Percentiles rank a stretch among this genome's conserved stretches.
These are phyloP conservation scores for Pythium apleroticum DNA, from an alignment of 352 stramenopile species.

Conservation along the genomic window DNA sequence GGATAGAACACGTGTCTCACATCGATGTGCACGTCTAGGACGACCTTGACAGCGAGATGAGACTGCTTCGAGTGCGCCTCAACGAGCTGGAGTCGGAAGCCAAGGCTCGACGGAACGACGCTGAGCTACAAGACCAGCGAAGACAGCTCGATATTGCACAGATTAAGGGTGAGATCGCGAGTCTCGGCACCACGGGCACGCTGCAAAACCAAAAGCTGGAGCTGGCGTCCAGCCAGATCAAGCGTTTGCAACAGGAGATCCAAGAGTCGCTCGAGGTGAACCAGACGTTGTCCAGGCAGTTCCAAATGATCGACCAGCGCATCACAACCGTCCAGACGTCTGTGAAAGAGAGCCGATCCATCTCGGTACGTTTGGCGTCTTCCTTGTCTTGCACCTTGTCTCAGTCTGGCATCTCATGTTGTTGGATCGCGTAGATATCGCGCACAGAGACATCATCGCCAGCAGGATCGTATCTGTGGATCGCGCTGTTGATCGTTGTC, in stretches of 20 bases:
- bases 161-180: constrained; percentile 72
- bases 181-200: constrained; percentile 58
- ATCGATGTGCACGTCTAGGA: constrained; percentile 28
- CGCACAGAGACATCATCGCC: neutral
- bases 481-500: constrained; percentile 21
- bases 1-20: neutral
- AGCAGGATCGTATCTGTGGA: constrained; percentile 17
- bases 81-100: constrained; percentile 72
- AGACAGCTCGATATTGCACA: constrained; percentile 73
- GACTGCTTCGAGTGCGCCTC: constrained; percentile 68
- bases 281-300: constrained; percentile 54
- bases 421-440: neutral
- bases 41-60: constrained; percentile 70
- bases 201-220: constrained; percentile 75
- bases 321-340: constrained; percentile 54
- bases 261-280: constrained; percentile 42
- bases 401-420: neutral
- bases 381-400: too few species aligned
- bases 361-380: neutral
- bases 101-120: constrained; percentile 68
- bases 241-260: constrained; percentile 63
- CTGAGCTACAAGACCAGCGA: constrained; percentile 75
- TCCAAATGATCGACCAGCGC: constrained; percentile 58
- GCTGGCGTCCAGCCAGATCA: constrained; percentile 51
- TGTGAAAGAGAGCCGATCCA: constrained; percentile 12